phyloP scores from a whole-genome alignment of 257 asterid species.

The Cordia subcordata region DNA sequence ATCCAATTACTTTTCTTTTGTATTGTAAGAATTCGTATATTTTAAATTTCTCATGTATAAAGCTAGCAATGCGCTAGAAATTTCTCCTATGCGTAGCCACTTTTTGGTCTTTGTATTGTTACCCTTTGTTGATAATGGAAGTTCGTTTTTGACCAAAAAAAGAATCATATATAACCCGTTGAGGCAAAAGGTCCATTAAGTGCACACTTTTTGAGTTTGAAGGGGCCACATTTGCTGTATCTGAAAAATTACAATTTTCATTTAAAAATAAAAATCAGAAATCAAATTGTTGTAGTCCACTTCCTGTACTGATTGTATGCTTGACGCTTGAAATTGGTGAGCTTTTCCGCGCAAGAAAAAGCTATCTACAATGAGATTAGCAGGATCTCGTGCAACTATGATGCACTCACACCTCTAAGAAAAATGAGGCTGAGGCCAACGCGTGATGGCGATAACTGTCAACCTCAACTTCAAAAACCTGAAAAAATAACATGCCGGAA shows the following conservation, averaged over 20 bases:
- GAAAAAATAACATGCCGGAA: slow-evolving; percentile 8
- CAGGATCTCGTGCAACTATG: slow-evolving; percentile 11
- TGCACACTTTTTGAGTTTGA: neutral
- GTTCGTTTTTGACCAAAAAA: too few relatives aligned
- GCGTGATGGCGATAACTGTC: slow-evolving; percentile 14
- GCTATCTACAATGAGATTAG: slow-evolving; percentile 19
- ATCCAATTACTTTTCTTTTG: too few relatives aligned
- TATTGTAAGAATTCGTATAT: too few relatives aligned
- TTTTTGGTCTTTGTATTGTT: too few relatives aligned
- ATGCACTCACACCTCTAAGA: slow-evolving; percentile 23
- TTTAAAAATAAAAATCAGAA: neutral
- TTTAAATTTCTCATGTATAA: too few relatives aligned
- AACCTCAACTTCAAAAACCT: slow-evolving; percentile 12
- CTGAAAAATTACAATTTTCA: too few relatives aligned
- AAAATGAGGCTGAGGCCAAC: slow-evolving; percentile 35
- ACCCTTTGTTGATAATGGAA: too few relatives aligned
- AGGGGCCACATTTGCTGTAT: neutral
- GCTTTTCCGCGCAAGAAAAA: slow-evolving; percentile 1
- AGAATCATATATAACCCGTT: too few relatives aligned
- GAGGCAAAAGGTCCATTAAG: too few relatives aligned
- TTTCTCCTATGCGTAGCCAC: too few relatives aligned
- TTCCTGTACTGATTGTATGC: slow-evolving; percentile 1
- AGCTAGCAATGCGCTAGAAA: too few relatives aligned
- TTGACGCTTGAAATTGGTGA: neutral
- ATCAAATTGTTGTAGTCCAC: neutral